Percentiles rank a stretch among this genome's conserved stretches.
Conservation (phyloP, 2,329 filamentous ascomycete species). For the Cucurbitaria berberidis region DNA sequence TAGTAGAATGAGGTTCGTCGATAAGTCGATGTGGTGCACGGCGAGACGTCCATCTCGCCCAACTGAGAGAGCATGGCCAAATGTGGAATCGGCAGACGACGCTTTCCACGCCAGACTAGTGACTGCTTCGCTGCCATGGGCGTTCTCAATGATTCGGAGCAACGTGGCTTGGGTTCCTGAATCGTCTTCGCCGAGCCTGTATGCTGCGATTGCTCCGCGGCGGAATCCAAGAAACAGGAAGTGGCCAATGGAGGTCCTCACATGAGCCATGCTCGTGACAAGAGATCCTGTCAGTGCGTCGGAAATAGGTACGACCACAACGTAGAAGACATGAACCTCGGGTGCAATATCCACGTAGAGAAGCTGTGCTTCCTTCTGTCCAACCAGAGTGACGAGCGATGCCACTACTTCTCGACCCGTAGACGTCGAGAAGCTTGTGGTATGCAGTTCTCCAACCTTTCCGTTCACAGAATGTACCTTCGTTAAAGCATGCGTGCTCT, state of each 20-base stretch:
- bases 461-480: slow-evolving; percentile 37
- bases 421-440: background rate
- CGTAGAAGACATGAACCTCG: slow-evolving; percentile 3
- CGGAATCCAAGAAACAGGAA: slow-evolving; percentile 63
- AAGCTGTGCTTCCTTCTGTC: slow-evolving; percentile 41
- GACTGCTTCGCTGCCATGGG: slow-evolving; percentile 67
- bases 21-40: slow-evolving; percentile 58
- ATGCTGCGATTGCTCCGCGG: slow-evolving; percentile 60
- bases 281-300: slow-evolving; percentile 53
- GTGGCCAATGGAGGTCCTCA: slow-evolving; percentile 21
- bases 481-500: slow-evolving; percentile 14
- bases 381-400: slow-evolving; percentile 50
- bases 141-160: slow-evolving; percentile 25
- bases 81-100: slow-evolving; percentile 43
- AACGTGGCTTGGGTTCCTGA: slow-evolving; percentile 9
- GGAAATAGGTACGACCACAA: slow-evolving; percentile 20
- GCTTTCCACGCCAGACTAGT: slow-evolving; percentile 62
- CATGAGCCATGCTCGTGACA: slow-evolving; percentile 58
- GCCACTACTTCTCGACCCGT: slow-evolving; percentile 20
- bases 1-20: slow-evolving; percentile 45
- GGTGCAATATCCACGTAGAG: slow-evolving; percentile 25
- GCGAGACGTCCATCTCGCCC: slow-evolving; percentile 79
- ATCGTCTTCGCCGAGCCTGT: slow-evolving; percentile 34
- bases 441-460: slow-evolving; percentile 53
- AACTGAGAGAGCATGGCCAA: slow-evolving; percentile 68